These are phyloP conservation scores for Lachancea sp. DNA, from an alignment of 805 yeast species.

Conservation along the genomic window DNA sequence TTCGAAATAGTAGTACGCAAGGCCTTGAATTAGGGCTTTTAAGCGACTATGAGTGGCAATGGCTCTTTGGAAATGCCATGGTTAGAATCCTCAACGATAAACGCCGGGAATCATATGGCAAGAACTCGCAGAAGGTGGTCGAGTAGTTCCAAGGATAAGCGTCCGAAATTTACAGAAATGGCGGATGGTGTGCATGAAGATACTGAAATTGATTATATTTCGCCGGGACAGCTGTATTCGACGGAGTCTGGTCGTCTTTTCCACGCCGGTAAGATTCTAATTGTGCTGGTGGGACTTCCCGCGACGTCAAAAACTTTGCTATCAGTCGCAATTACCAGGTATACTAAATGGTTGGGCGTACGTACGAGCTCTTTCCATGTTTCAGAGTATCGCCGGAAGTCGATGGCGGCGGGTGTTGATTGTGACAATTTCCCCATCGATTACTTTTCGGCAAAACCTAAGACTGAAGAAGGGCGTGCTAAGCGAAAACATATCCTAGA, in stretches of 20 bases:
- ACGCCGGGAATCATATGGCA: conserved; percentile 47
- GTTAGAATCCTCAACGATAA: conserved; percentile 31
- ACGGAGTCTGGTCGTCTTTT: conserved; percentile 88
- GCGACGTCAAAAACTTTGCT: conserved; percentile 94
- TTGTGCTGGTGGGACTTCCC: conserved; percentile 86
- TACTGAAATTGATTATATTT: conserved; percentile 43
- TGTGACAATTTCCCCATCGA: conserved; percentile 54
- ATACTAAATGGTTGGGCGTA: conserved; percentile 94
- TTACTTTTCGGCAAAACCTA: conserved; percentile 55
- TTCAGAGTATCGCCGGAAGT: conserved; percentile 75
- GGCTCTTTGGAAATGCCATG: background rate
- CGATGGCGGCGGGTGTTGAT: conserved; percentile 26
- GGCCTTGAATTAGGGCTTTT: background rate
- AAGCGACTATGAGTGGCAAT: background rate
- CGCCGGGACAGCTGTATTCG: conserved; percentile 90
- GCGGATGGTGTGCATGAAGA: conserved; percentile 61
- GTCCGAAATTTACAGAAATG: conserved; percentile 10
- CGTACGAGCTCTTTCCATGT: conserved; percentile 86
- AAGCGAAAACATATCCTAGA: conserved; percentile 54
- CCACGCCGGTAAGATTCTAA: conserved; percentile 91
- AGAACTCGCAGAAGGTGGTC: conserved; percentile 49
- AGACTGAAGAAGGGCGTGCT: conserved; percentile 40
- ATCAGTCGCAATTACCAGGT: conserved; percentile 85
- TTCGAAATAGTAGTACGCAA: background rate
- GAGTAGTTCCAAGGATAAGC: conserved; percentile 14